phyloP scores from a whole-genome alignment of 805 yeast genomes.

The Metschnikowia picachoensis region DNA sequence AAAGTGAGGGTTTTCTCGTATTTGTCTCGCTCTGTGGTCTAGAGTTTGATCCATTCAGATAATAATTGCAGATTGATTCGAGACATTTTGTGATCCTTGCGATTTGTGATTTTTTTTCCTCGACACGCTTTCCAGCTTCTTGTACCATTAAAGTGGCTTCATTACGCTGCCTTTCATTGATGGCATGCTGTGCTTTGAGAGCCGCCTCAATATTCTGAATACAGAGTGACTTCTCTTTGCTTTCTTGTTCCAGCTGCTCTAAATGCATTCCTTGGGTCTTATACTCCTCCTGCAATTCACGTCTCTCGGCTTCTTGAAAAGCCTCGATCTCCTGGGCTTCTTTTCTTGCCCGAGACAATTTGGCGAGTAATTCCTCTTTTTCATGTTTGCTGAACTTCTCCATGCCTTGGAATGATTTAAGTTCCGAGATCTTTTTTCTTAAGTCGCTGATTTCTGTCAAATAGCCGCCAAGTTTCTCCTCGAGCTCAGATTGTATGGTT shows the following conservation, averaged over 20 bases:
- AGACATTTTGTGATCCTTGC: background rate
- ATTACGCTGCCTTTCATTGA: constrained; percentile 4
- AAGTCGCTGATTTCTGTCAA: background rate
- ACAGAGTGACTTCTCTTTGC: background rate
- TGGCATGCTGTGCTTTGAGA: background rate
- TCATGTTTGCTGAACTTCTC: constrained; percentile 1
- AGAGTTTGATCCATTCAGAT: background rate
- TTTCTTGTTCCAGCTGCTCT: background rate
- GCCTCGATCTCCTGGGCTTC: constrained; percentile 4
- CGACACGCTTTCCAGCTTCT: constrained; percentile 5
- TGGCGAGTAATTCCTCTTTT: constrained; percentile 4
- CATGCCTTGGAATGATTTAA: background rate
- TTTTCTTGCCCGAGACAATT: constrained; percentile 2
- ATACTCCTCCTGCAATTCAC: constrained; percentile 1
- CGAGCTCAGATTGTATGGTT: background rate
- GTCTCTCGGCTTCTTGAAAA: constrained; percentile 9
- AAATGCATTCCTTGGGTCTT: background rate
- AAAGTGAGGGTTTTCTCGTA: background rate
- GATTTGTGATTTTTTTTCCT: constrained; percentile 5
- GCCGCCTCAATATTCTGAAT: background rate
- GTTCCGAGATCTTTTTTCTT: background rate
- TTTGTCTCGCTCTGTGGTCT: background rate
- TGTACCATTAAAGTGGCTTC: constrained; percentile 3
- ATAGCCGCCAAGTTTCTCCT: background rate
- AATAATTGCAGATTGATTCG: background rate